Conservation (phyloP, 768 basidiomycete species). For the Lactarius indigo region DNA sequence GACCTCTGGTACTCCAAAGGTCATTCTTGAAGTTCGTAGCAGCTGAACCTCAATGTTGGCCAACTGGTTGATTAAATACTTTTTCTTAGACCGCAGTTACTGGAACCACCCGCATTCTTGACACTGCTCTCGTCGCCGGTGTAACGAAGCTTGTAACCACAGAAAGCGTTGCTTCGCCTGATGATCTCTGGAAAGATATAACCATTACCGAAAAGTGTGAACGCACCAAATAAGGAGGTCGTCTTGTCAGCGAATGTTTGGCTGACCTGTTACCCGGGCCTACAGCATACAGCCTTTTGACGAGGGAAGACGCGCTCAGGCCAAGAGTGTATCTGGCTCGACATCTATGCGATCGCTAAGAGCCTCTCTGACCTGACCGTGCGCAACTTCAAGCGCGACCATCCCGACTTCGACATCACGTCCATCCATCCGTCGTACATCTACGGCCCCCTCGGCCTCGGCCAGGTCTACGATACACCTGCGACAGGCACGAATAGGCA, state of each 20-base stretch:
- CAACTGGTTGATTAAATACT: neutral
- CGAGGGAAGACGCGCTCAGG: conserved; percentile 32
- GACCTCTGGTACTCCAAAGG: conserved; percentile 7
- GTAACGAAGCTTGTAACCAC: conserved; percentile 20
- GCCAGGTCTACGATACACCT: conserved; percentile 24
- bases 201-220: conserved; percentile 8
- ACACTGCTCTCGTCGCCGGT: conserved; percentile 4
- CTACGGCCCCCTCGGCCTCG: conserved; percentile 29
- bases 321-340: conserved; percentile 25
- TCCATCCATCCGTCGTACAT: conserved; percentile 33
- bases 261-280: neutral
- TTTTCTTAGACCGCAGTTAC: conserved; percentile 19
- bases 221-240: neutral
- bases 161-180: conserved; percentile 1
- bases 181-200: conserved; percentile 1
- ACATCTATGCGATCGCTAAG: conserved; percentile 39
- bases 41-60: neutral
- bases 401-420: conserved; percentile 30
- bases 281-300: conserved; percentile 36
- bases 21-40: conserved; percentile 19
- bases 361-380: conserved; percentile 30
- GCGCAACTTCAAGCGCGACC: conserved; percentile 29
- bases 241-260: neutral
- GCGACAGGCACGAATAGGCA: conserved; percentile 28
- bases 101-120: conserved; percentile 21